These are phyloP conservation scores for Coprinopsis marcescibilis DNA, from an alignment of 768 basidiomycete genomes.

Conservation along the genomic window DNA sequence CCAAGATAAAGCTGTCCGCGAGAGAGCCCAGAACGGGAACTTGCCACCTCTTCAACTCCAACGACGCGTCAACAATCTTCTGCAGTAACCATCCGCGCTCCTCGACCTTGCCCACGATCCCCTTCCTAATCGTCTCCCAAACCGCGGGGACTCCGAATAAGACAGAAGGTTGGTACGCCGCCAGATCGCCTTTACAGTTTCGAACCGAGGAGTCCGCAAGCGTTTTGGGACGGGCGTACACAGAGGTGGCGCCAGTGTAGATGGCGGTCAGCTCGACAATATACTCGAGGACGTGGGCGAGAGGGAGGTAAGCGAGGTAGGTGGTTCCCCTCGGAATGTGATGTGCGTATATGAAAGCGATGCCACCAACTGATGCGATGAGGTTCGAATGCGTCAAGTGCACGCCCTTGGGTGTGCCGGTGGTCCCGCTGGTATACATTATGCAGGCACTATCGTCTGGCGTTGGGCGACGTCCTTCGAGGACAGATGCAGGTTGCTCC, in stretches of 20 bases:
- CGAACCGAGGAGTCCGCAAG: slow-evolving; percentile 79
- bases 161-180: slow-evolving; percentile 65
- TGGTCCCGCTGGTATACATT: slow-evolving; percentile 69
- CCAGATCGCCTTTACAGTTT: slow-evolving; percentile 69
- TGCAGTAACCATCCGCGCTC: slow-evolving; percentile 49
- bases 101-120: slow-evolving; percentile 69
- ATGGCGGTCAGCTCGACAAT: slow-evolving; percentile 71
- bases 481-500: slow-evolving; percentile 34
- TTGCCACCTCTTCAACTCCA: slow-evolving; percentile 55
- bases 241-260: slow-evolving; percentile 65
- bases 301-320: slow-evolving; percentile 79
- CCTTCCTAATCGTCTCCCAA: slow-evolving; percentile 89
- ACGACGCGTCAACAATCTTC: slow-evolving; percentile 62
- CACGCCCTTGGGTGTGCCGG: slow-evolving; percentile 86
- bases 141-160: slow-evolving; percentile 87
- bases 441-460: slow-evolving; percentile 32
- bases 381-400: slow-evolving; percentile 77
- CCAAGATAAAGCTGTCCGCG: slow-evolving; percentile 64
- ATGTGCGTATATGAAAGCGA: slow-evolving; percentile 56
- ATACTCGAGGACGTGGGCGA: slow-evolving; percentile 87
- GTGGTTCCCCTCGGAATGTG: slow-evolving; percentile 44
- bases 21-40: slow-evolving; percentile 53
- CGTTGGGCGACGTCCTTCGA: slow-evolving; percentile 34
- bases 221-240: slow-evolving; percentile 84
- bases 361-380: slow-evolving; percentile 64